These are phyloP conservation scores for Curvularia sp. DNA, from an alignment of 2,329 filamentous ascomycete species.

Conservation along the genomic window DNA sequence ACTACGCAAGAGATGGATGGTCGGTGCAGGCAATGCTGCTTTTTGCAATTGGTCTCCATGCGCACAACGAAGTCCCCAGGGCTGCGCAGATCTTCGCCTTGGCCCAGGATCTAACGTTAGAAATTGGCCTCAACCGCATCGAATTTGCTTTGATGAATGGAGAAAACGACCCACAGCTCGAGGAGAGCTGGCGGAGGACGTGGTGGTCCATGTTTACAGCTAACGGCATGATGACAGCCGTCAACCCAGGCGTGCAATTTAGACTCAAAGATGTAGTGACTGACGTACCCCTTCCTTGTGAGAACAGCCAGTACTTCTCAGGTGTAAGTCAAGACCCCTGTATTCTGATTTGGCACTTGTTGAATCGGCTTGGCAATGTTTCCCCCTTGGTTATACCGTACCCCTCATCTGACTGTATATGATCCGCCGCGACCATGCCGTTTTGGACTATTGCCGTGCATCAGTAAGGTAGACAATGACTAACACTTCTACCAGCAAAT, in stretches of 20 bases:
- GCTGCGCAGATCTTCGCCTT: conserved; percentile 71
- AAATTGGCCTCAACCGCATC: conserved; percentile 76
- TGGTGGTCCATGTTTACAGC: conserved; percentile 90
- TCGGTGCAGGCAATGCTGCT: conserved; percentile 80
- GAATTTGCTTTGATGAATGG: conserved; percentile 71
- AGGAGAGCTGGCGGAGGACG: conserved; percentile 85
- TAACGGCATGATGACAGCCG: conserved; percentile 82
- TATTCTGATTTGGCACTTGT: background rate
- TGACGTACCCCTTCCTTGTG: conserved; percentile 79
- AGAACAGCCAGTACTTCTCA: conserved; percentile 72
- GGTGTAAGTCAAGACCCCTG: conserved; percentile 39
- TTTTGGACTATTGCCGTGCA: conserved; percentile 1
- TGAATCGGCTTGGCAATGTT: conserved; percentile 24
- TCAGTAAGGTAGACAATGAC: background rate
- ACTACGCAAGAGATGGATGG: conserved; percentile 54
- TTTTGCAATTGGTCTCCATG: conserved; percentile 78
- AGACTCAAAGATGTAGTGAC: conserved; percentile 70
- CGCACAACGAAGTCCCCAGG: conserved; percentile 72
- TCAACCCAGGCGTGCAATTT: conserved; percentile 75
- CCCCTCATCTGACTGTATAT: conserved; percentile 9
- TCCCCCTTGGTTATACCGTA: conserved; percentile 11
- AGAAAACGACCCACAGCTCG: conserved; percentile 69
- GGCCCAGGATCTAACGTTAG: conserved; percentile 74
- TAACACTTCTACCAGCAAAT: conserved; percentile 37
- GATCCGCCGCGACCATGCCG: conserved; percentile 3